Evolutionary conservation across 164 flowering plant species (phyloP), one percentile per base, ranked within the genome.

Genomic region (Litsea cubeba): DNA sequence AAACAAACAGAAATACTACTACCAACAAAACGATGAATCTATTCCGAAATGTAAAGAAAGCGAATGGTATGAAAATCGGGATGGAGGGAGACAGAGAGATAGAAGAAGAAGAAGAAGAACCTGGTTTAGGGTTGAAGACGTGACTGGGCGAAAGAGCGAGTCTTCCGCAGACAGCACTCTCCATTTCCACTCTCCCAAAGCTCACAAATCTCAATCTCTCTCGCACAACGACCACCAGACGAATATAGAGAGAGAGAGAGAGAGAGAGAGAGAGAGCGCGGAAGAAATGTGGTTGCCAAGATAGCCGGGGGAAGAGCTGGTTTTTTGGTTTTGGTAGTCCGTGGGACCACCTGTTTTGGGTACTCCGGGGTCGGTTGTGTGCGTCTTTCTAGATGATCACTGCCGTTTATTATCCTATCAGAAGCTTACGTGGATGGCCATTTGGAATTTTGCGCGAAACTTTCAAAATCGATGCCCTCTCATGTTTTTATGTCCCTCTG

Each of bases 121-220:
- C 69, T 66, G 69, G 69, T 66, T 66, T 66, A 17, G 69, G 18
- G 46, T 30, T 66, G 69, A 66, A 66, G 20, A 66, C 20, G 22
- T 66, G 69, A 18, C 8, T 66, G 49, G 69, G 69, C 46, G 69
- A 66, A 30, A 30, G 69, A 66, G 69, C 28, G 5, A 66, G 17
- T 66, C 69, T 66, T 28, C 69, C 69, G 46, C 46, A 66, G 69
- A 66, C 28, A 35, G 69, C 50, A 26, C 20, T 30, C 46, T 66
- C 69, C 69, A 66, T 66, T 5, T 66, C 46, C n/a, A 18, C 22
- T 18, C 49, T 18, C 46, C 14, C 69, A 15, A 17, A 20, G 5
- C 60, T 5, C 60, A 54, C 46, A 54, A 54, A 15, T 54, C 60
- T 54, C 60, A 14, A 54, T 28, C 69, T 65, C 35, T 25, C 32